Base-by-base conservation (phyloP, 495 filamentous ascomycete genomes). In the Alectoria sarmentosa region DNA sequence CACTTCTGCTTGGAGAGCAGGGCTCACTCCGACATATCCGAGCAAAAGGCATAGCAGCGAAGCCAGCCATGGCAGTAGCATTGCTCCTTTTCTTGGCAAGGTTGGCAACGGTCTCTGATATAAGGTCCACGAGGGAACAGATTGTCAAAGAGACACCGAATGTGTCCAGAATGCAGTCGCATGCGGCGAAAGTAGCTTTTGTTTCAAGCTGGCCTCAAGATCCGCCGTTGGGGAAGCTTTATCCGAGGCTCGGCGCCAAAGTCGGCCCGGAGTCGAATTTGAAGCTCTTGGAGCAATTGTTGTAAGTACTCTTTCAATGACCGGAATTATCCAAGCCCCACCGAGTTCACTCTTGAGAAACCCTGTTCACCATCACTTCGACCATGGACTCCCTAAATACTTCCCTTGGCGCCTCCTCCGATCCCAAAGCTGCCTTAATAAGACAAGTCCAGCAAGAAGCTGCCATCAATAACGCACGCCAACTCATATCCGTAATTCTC, bases 381-480 rank as follows among this genome's bases (percentile, higher is more conserved):
- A 68, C 67, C 65, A 69, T 69, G 64, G 57, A 66, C 36, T 42
- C 52, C 15, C 7, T 65, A 9, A 62, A 62, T 37, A 46, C 74
- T 46, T 66, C 72, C 49, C 66, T 76, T 67, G 58, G 64, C 62
- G 38, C 70, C 37, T 71, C 74, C 46, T 69, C 66, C 44, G 84
- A 88, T 73, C 76, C 79, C 66, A 94, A 96, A 78, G 74, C 81
- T 68, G 75, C 83, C 63, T 74, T 96, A 65, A 86, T 94, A 75
- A 79, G 84, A 71, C 86, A 93, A 76, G 76, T 95, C 63, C 85
- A 86, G 68, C 80, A 86, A 73, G 88, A 92, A 76, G 78, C 85
- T 65, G 89, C 87, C 69, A 80, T 91, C 70, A 77, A 76, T 69
- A 96, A 96, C 71, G 89, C 89, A 62, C 82, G 83, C 68, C 76